Evolutionary conservation across 441 rosid species (phyloP).

Genomic region (Viola pubescens): DNA sequence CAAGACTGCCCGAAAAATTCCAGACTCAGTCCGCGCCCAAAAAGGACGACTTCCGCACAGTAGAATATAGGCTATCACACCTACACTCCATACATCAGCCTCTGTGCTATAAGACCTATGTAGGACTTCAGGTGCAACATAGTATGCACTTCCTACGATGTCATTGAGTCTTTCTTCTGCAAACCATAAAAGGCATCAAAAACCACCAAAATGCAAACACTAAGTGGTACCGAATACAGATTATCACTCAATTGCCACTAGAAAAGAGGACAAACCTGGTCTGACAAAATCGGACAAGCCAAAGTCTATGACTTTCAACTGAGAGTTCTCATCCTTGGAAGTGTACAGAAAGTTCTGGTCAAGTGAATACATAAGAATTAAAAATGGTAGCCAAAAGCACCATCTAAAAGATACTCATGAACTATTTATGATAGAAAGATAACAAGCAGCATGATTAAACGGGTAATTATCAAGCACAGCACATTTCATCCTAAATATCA

Average conservation of each 20-base stretch:
- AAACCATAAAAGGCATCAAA: slow-evolving; percentile 15
- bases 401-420: no score
- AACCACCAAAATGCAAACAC: slow-evolving; percentile 9
- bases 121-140: slow-evolving; percentile 97
- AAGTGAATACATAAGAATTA: slow-evolving; percentile 8
- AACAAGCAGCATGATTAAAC: no score
- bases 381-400: neutral
- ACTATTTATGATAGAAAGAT: no score
- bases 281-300: slow-evolving; percentile 89
- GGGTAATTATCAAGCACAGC: no score
- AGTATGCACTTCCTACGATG: slow-evolving; percentile 96
- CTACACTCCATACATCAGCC: slow-evolving; percentile 98
- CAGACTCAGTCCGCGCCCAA: slow-evolving; percentile 97
- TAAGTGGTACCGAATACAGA: neutral
- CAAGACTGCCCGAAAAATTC: slow-evolving; percentile 84
- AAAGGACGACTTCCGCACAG: slow-evolving; percentile 95
- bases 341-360: slow-evolving; percentile 84
- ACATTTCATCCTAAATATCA: no score
- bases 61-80: slow-evolving; percentile 88
- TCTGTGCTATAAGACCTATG: slow-evolving; percentile 85
- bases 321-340: slow-evolving; percentile 73
- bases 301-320: slow-evolving; percentile 81
- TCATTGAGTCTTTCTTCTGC: slow-evolving; percentile 93
- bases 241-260: neutral
- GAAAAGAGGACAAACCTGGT: slow-evolving; percentile 56